These are phyloP conservation scores for Amanita rimosa DNA, from an alignment of 768 basidiomycete genomes.

Conservation along the genomic window DNA sequence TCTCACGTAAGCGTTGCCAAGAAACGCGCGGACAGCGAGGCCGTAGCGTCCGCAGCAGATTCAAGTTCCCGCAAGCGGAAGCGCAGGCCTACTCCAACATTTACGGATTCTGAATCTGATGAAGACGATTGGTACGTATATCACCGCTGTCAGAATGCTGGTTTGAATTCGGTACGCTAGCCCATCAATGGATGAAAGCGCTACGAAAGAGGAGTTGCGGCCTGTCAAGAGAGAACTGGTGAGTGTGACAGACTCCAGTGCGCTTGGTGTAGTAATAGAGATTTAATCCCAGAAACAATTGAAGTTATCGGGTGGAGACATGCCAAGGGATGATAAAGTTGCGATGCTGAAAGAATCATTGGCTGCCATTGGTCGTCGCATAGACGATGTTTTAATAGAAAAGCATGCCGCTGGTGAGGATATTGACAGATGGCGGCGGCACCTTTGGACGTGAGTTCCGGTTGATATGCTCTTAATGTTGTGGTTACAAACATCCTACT, in stretches of 20 bases:
- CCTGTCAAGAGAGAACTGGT: conserved; percentile 96
- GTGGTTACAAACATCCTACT: conserved; percentile 3
- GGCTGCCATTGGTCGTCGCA: conserved; percentile 85
- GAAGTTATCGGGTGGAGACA: conserved; percentile 85
- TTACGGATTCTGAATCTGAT: conserved; percentile 81
- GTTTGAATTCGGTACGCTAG: conserved; percentile 24
- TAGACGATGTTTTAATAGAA: conserved; percentile 68
- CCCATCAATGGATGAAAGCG: conserved; percentile 89
- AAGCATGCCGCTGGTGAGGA: conserved; percentile 78
- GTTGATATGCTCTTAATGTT: not conserved
- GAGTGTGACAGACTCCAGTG: conserved; percentile 16
- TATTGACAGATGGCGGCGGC: conserved; percentile 77
- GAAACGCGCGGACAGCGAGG: conserved; percentile 78
- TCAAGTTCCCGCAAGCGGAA: conserved; percentile 66
- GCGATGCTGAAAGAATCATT: conserved; percentile 92
- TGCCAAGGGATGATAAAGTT: conserved; percentile 94
- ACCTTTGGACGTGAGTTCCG: conserved; percentile 87
- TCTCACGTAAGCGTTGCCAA: conserved; percentile 50
- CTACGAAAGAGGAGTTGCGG: conserved; percentile 89
- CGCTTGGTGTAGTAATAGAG: not conserved
- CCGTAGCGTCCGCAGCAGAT: conserved; percentile 72
- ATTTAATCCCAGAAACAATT: conserved; percentile 69
- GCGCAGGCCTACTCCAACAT: conserved; percentile 90
- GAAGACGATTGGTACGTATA: conserved; percentile 77
- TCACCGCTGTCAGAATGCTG: not conserved